Evolutionary conservation across 352 stramenopile species (phyloP), one percentile per base, ranked within the genome.

Genomic region (Globisporangium emineosum): DNA sequence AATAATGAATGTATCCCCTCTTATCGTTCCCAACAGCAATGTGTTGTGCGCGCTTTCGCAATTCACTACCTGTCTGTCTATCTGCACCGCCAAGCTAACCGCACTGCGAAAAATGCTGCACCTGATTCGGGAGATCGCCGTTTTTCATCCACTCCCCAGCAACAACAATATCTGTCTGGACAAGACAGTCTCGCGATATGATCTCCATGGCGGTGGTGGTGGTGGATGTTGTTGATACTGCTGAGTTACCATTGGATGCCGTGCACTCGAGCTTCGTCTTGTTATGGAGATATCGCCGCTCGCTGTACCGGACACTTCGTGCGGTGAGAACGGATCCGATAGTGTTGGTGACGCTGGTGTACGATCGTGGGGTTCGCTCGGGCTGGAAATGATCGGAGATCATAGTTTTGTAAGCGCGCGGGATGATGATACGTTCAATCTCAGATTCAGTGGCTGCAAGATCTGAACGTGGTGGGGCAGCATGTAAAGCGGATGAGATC

Each of bases 341-440:
- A 62, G 58, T 89, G 70, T 23, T 64, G 66, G n/a, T 57, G 55
- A 52, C 59, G 52, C 65, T 64, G 10, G 43, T 60, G 61, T 89
- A 89, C 9, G 72, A 65, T 4, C 70, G 66, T 0, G 76, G 65
- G 0, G 69, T 65, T 5, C 76, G 66, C 9, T 77, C 66, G 25
- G 76, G 76, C n/a, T 87, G 35, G 52, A 89, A 84, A 47, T 89
- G 79, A 21, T 71, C 33, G 0, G 35, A 47, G 1, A 78, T 13
- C 5, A 49, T 63, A 29, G 67, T 47, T 51, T 52, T 66, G 60
- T 87, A 89, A 2, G 69, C 62, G 7, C 74, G 61, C 47, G 78
- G 68, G 21, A 67, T 68, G 25, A 89, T 29, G 5, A 82, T 66
- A 27, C 49, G 69, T 25, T 65, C 64, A 52, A 54, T 12, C 23